Evolutionary conservation across 1,139 yeast genomes (phyloP).

Genomic region (Candida anutae): DNA sequence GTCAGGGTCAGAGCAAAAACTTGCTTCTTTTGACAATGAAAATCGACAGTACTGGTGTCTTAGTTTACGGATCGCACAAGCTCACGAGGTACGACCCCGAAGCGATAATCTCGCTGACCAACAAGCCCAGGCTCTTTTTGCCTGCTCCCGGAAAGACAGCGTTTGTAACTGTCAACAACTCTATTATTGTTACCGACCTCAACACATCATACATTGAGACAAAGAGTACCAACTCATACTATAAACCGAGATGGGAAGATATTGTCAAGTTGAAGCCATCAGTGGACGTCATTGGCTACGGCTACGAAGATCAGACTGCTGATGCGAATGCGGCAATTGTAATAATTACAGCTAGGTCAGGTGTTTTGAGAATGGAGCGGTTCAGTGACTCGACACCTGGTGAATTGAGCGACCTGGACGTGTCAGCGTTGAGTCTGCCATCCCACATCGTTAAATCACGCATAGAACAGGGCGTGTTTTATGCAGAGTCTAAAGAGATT

Average conservation of each 20-base stretch:
- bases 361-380: slow-evolving; percentile 56
- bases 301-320: slow-evolving; percentile 36
- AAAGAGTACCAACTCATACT: slow-evolving; percentile 24
- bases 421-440: slow-evolving; percentile 12
- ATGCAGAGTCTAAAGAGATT: slow-evolving; percentile 37
- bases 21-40: slow-evolving; percentile 49
- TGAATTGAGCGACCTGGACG: slow-evolving; percentile 7
- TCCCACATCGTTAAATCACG: slow-evolving; percentile 52
- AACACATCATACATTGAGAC: slow-evolving; percentile 29
- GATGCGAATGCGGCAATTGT: slow-evolving; percentile 34
- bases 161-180: slow-evolving; percentile 52
- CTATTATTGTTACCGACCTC: slow-evolving; percentile 62
- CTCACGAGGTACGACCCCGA: slow-evolving; percentile 30
- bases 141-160: slow-evolving; percentile 61
- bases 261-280: slow-evolving; percentile 47
- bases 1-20: slow-evolving; percentile 10
- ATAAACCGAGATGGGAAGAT: slow-evolving; percentile 74
- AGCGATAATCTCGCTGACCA: slow-evolving; percentile 16
- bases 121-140: slow-evolving; percentile 45
- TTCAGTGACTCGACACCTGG: too few relatives aligned
- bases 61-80: slow-evolving; percentile 55
- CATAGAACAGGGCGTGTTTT: slow-evolving; percentile 76
- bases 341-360: slow-evolving; percentile 50
- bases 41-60: slow-evolving; percentile 44
- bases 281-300: slow-evolving; percentile 54